Evolutionary conservation across 352 stramenopile species (phyloP).

Genomic region (Phytophthora citrophthora): DNA sequence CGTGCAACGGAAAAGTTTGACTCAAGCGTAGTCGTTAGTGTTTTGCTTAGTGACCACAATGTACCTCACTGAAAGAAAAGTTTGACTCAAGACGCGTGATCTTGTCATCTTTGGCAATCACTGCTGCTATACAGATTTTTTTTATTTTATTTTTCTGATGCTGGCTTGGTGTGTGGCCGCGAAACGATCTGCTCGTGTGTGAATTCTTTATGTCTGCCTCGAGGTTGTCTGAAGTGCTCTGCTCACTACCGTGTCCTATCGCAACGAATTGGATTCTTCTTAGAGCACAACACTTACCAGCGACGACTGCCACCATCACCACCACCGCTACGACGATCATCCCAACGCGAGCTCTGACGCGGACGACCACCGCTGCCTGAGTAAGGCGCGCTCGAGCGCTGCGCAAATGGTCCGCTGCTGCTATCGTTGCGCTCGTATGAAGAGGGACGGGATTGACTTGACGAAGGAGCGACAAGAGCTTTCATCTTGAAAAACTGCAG

Average conservation of each 20-base stretch:
- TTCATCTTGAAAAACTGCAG: constrained; percentile 93
- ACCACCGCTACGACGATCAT: constrained; percentile 63
- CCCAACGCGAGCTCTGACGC: constrained; percentile 70
- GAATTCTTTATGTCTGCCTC: constrained; percentile 12
- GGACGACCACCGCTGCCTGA: constrained; percentile 51
- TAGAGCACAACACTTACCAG: constrained; percentile 25
- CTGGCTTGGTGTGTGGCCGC: constrained; percentile 14
- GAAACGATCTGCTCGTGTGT: constrained; percentile 25
- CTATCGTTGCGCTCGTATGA: constrained; percentile 58
- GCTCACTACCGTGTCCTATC: not conserved
- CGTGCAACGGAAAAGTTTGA: not conserved
- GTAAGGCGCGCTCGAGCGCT: constrained; percentile 53
- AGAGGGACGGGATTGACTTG: constrained; percentile 41
- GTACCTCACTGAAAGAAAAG: no score
- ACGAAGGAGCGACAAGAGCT: constrained; percentile 64
- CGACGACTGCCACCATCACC: constrained; percentile 31
- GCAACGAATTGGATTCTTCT: not conserved
- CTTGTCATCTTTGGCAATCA: not conserved
- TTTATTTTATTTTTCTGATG: constrained; percentile 42
- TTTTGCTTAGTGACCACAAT: no score
- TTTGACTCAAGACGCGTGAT: no score
- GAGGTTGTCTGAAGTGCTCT: constrained; percentile 2
- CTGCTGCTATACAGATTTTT: constrained; percentile 33
- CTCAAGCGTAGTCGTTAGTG: no score
- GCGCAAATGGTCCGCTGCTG: constrained; percentile 64